Base-by-base conservation (phyloP, 371 early-diverging fungal genomes). In the Syncephalastrum monosporum region DNA sequence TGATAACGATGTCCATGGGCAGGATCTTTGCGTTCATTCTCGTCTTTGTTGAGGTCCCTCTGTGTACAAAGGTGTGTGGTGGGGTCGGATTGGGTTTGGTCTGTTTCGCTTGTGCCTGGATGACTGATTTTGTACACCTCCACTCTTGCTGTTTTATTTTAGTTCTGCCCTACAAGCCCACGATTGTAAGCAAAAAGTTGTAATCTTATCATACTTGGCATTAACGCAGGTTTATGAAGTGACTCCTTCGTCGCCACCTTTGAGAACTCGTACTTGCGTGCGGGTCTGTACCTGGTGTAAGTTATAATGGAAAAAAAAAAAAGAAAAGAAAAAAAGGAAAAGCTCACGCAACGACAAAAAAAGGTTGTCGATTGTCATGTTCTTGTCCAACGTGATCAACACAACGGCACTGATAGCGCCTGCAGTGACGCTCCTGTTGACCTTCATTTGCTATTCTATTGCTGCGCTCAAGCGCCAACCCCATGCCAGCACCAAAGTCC, bases 121-220 rank as follows among this genome's bases (percentile, higher is more conserved):
- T 50, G 25, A 21, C 50, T 23, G 50, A 23, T 27, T 27, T 15
- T 50, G 17, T 33, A 33, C 38, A 10, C 38, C 38, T 33, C 10
- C 3, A 33, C 38, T 12, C 8, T 33, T 33, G 5, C 38, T 10
- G 2, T 33, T 10, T 27, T 19, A 17, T 49, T 60, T n/a, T 19
- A 70, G 61, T 67, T 77, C 49, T 77, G 77, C 55, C 77, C 74
- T 23, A 77, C 77, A 19, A 77, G 77, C 42, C 77, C 77, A 10
- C 61, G 58, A 50, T 77, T 77, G 77, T 77, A 68, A 72, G 65
- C 53, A 14, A n/a, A 45, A n/a, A 17, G 21, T 16, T 45, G 15
- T 0, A 13, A 57, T 47, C 7, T 21, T 21, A 21, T 21, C 5
- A 41, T 16, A 38, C 38, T 56, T 25, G 50, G 25, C 27, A 21